Base-by-base conservation (phyloP, 2,329 filamentous ascomycete genomes). In the Diaporthe sp. region DNA sequence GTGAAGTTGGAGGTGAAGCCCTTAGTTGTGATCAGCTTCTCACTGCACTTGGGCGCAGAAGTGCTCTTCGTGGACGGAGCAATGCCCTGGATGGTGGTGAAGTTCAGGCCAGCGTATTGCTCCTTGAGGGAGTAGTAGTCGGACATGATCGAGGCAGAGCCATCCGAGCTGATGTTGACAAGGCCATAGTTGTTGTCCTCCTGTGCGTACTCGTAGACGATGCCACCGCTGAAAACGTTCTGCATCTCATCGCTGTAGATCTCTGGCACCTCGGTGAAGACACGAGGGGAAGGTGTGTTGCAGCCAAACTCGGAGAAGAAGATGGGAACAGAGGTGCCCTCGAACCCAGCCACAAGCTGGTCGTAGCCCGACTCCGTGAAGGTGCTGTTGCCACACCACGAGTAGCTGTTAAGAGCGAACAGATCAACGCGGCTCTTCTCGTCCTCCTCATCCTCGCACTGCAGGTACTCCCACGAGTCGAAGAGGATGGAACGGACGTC, bases 231-330 rank as follows among this genome's bases (percentile, higher is more conserved):
- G 81, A 96, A 92, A 74, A 91, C 87, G 25, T 87, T 82, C 17
- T 85, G 92, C 93, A 96, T 95, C 78, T 94, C 80, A 53, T 87
- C 80, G 74, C 93, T 89, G 83, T 96, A 96, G 78, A 97, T 91
- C 77, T 92, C 87, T 73, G 87, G 88, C 17, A 95, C 92, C 84
- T 97, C 94, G 78, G 93, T 93, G 86, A 95, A 97, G 79, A 92
- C 84, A 79, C 94, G 93, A 19, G 93, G 92, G n/a, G 86, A 82
- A 19, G 92, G 90, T 51, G 88, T 87, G 86, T 95, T 96, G 90
- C 94, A 96, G 76, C 94, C 94, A 79, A 89, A 93, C 82, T 97
- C 94, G 78, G 93, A 94, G 87, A 94, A 96, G 88, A 96, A 96
- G 79, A 96, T 88, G 44, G 94, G 94, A 51, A 95, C 89, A 22